These are phyloP conservation scores for Sordaria brevicollis DNA, from an alignment of 495 filamentous ascomycete genomes.

Conservation along the genomic window DNA sequence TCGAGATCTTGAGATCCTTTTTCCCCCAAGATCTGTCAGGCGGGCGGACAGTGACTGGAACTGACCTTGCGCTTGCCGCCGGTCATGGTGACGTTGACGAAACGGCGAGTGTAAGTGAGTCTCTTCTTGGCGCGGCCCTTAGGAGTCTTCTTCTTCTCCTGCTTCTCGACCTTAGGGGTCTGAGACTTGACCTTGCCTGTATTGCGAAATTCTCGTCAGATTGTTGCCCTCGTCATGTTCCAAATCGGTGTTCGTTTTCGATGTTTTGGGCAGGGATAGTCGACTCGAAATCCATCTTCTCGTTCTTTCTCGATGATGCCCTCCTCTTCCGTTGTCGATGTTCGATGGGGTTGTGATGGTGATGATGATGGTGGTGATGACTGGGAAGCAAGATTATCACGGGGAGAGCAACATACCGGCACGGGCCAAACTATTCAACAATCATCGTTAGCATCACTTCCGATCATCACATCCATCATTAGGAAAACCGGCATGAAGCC, in stretches of 20 bases:
- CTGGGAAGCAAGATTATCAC: not conserved
- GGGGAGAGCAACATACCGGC: conserved; percentile 18
- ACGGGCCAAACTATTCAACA: conserved; percentile 22
- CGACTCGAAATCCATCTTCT: not conserved
- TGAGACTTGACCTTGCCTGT: conserved; percentile 41
- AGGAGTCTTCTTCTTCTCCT: conserved; percentile 88
- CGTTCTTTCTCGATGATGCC: not conserved
- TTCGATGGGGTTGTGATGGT: not conserved
- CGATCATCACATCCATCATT: not conserved
- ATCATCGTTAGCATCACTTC: conserved; percentile 5
- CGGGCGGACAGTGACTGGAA: not conserved
- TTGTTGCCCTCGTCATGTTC: not conserved
- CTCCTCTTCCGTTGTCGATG: not conserved
- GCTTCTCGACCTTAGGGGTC: conserved; percentile 64
- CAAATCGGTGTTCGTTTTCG: not conserved
- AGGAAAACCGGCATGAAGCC: not conserved
- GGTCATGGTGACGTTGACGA: conserved; percentile 98
- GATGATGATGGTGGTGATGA: not conserved
- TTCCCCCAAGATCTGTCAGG: not conserved
- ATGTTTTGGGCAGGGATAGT: not conserved
- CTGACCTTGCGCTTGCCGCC: conserved; percentile 97
- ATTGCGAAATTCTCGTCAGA: conserved; percentile 6
- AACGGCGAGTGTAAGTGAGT: conserved; percentile 91
- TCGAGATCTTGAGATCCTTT: not conserved
- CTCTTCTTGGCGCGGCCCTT: conserved; percentile 99